Evolutionary conservation across 1,139 yeast species (phyloP), one percentile per base, ranked within the genome.

Genomic region (Chernovozyma aurita): DNA sequence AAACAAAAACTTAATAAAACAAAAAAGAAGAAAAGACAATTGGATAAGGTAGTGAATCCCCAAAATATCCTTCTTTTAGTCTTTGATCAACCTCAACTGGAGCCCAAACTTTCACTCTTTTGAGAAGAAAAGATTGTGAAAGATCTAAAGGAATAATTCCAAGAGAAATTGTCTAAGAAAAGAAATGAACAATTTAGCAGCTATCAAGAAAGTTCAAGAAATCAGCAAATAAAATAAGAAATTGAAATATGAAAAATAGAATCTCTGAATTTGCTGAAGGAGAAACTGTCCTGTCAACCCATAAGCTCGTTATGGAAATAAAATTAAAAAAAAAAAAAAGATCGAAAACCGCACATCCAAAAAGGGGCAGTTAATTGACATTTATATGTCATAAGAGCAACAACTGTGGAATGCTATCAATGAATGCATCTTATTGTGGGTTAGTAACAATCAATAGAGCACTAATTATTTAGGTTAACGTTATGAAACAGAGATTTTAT

Each of bases 311-410:
- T n/a, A 22, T 11, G 12, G 11, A 26, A 26, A 16, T 26, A 6
- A 6, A 26, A 14, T 7, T 7, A 13, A 26, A 26, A 26, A 26
- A 26, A 26, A 26, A 26, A 26, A 26, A 26, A 26, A 26, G 11
- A 26, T 26, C 6, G 12, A 26, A 26, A 26, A 12, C 9, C 12
- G 18, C 11, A 26, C 18, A 26, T 14, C 28, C 28, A 11, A 26
- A 26, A 26, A 26, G 28, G 28, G 28, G 28, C 18, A 26, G 17
- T 13, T 16, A 26, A 26, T 26, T 26, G 28, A 26, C 18, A 20
- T 20, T 20, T 9, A 20, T n/a, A 20, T 26, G 18, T 16, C 28
- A 16, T 26, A 6, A 26, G 6, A 26, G 28, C 8, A 13, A 26
- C 12, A 7, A 11, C 18, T 16, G 28, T 14, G 28, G 6, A 16